Evolutionary conservation across 352 stramenopile species (phyloP), one percentile per base, ranked within the genome.

Genomic region (Pythium chondricola): DNA sequence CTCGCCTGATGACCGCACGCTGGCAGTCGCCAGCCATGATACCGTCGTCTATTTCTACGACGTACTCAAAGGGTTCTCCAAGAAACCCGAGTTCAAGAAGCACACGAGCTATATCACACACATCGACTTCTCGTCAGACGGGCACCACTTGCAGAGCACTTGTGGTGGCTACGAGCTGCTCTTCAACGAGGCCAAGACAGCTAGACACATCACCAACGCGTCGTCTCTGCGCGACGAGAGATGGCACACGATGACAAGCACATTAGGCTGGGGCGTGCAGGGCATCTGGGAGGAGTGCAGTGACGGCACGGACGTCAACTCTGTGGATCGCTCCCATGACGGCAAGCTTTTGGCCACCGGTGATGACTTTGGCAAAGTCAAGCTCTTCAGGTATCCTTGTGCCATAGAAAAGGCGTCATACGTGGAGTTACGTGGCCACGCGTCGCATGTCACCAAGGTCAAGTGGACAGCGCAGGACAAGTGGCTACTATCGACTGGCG

Each of bases 211-310:
- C 29, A 86, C 83, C 21, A 81, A 76, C 44, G 78, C 90, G 0
- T 71, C 79, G 10, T 67, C 63, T 2, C 72, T 97, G 21, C 78
- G 86, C 18, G 90, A 98, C 52, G 77, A 93, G 10, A 58, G 74
- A 26, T 98, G 93, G 93, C 61, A 93, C 43, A 95, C 88, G 3
- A 78, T 95, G 57, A 97, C 87, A 4, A 83, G 71, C 26, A 83
- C 86, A 0, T 69, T 97, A 11, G 69, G 72, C 1, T 98, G 93
- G 93, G 58, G 74, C 4, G 88, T 96, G 4, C 92, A 98, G 59
- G 95, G 95, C 14, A 91, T 93, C 20, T 93, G 82, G 82, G 76
- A 85, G 44, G 54, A 71, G 40, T 56, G 71, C 30, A 83, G 64
- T 18, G 83, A 93, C 47, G 83, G 81, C 13, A 93, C 76, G 0